Conservation (phyloP, 2,329 filamentous ascomycete species). For the Chaetothyriales sp. region DNA sequence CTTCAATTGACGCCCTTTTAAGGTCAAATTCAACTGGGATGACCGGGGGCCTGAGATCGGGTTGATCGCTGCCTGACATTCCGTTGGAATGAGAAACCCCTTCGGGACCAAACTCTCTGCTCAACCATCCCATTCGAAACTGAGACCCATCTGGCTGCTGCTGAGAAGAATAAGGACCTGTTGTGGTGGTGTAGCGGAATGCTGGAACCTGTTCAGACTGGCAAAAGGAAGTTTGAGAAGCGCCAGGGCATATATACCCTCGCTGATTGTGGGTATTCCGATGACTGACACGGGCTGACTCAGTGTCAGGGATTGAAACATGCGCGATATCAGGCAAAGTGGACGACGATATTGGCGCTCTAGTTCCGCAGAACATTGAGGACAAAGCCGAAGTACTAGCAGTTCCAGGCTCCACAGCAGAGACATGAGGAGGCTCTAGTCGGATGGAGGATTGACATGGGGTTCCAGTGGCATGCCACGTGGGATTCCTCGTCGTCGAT, state of each 20-base stretch:
- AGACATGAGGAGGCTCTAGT: slow-evolving; percentile 27
- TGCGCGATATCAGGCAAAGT: too few species aligned
- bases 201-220: too few species aligned
- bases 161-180: too few species aligned
- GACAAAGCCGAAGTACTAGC: slow-evolving; percentile 33
- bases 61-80: slow-evolving; percentile 22
- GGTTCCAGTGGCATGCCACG: too few species aligned
- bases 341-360: neutral
- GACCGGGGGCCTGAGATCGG: slow-evolving; percentile 24
- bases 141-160: too few species aligned
- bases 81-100: slow-evolving; percentile 9
- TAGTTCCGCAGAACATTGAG: slow-evolving; percentile 14
- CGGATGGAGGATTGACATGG: slow-evolving; percentile 25
- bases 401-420: slow-evolving; percentile 29
- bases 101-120: slow-evolving; percentile 6
- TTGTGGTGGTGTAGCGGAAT: too few species aligned
- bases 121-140: too few species aligned
- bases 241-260: too few species aligned
- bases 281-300: too few species aligned
- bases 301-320: too few species aligned
- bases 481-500: slow-evolving; percentile 24
- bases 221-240: too few species aligned
- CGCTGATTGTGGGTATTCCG: too few species aligned
- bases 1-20: slow-evolving; percentile 64
- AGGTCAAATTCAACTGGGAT: slow-evolving; percentile 41